phyloP scores from a whole-genome alignment of 2,329 filamentous ascomycete genomes.

The Aureobasidium mangrovei region DNA sequence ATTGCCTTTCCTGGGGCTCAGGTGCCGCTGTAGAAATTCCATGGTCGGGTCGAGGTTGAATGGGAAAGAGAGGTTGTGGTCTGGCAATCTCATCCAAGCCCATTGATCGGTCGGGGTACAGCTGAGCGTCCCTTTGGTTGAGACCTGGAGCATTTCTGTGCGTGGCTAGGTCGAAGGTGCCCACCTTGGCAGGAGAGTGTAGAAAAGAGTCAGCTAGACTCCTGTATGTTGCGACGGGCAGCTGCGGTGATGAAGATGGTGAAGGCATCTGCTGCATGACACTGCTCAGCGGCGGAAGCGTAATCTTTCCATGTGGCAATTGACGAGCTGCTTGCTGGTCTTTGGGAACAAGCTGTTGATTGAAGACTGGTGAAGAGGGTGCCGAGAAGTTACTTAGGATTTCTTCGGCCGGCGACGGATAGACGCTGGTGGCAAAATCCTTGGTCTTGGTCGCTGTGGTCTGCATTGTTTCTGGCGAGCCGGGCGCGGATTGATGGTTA shows the following conservation, averaged over 20 bases:
- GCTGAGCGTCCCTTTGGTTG: not conserved
- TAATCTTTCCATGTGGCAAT: not conserved
- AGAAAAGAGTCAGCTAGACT: not conserved
- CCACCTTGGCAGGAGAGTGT: not conserved
- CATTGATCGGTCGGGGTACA: not conserved
- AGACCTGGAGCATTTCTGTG: not conserved
- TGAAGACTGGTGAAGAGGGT: conserved; percentile 5
- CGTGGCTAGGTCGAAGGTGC: no score
- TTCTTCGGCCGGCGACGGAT: conserved; percentile 13
- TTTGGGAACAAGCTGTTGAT: not conserved
- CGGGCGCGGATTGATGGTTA: conserved; percentile 6
- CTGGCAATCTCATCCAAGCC: not conserved
- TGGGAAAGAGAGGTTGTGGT: conserved; percentile 1
- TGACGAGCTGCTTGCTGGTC: not conserved
- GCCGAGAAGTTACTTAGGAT: not conserved
- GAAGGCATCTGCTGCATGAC: conserved; percentile 2
- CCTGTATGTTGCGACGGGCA: not conserved
- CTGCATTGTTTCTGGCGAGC: conserved; percentile 6
- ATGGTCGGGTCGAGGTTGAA: not conserved
- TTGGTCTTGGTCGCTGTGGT: not conserved
- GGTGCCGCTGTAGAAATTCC: not conserved
- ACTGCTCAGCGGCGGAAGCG: conserved; percentile 3
- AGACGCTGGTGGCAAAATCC: conserved; percentile 5
- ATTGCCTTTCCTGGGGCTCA: not conserved
- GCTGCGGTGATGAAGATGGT: conserved; percentile 8